These are phyloP conservation scores for Cyclotella baltica DNA, from an alignment of 108 stramenopile species.

Conservation along the genomic window DNA sequence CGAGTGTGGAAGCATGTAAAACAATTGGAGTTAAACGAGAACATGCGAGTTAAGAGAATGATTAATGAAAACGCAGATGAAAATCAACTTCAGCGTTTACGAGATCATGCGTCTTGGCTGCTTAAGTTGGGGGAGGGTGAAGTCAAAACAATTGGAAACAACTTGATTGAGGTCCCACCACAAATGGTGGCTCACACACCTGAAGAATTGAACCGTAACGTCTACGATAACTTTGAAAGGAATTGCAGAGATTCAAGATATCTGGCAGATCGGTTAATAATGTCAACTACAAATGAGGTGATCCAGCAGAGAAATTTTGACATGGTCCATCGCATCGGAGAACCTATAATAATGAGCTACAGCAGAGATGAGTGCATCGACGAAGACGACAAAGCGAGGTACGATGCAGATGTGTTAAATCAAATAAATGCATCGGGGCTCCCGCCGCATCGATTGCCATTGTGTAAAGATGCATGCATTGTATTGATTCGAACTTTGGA, in stretches of 20 bases:
- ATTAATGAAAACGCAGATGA: neutral
- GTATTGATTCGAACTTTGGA: conserved; percentile 1
- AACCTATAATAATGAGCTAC: neutral
- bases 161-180: neutral
- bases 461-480: neutral
- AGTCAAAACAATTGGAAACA: neutral
- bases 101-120: neutral
- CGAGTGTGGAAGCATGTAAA: neutral
- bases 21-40: neutral
- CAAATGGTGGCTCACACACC: neutral
- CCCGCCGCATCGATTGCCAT: neutral
- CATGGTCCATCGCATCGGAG: neutral
- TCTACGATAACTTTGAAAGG: neutral
- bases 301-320: neutral
- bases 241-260: neutral
- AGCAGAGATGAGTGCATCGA: neutral
- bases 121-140: neutral
- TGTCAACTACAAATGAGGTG: neutral
- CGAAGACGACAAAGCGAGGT: neutral
- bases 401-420: neutral
- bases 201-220: neutral
- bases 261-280: neutral
- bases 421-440: neutral
- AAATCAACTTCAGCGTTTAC: neutral
- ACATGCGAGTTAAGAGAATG: conserved; percentile 1